Evolutionary conservation across 352 stramenopile species (phyloP).

Genomic region (Phytophthora parvispora): DNA sequence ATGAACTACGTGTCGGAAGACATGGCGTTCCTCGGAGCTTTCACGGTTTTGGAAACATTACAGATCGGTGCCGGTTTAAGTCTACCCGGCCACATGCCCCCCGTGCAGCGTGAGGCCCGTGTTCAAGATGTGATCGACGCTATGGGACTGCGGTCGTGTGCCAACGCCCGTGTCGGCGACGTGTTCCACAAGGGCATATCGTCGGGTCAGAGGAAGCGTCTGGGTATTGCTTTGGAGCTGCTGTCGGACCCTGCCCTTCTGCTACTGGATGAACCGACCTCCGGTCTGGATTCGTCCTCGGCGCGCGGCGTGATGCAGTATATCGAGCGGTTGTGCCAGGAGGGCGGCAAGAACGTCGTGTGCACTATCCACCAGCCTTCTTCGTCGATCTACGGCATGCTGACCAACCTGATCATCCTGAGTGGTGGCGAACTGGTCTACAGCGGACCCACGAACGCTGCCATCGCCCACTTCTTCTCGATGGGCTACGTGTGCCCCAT

Average conservation of each 20-base stretch:
- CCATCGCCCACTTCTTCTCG: slow-evolving; percentile 66
- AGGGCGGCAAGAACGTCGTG: slow-evolving; percentile 81
- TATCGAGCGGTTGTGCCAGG: slow-evolving; percentile 60
- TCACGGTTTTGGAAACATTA: slow-evolving; percentile 82
- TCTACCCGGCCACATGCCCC: slow-evolving; percentile 57
- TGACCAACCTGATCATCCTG: slow-evolving; percentile 78
- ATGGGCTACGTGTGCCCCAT: slow-evolving; percentile 73
- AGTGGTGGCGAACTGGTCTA: slow-evolving; percentile 90
- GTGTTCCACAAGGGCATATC: slow-evolving; percentile 91
- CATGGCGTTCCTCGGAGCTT: slow-evolving; percentile 71
- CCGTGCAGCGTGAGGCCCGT: slow-evolving; percentile 57
- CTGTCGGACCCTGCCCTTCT: slow-evolving; percentile 95
- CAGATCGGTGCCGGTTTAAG: slow-evolving; percentile 71
- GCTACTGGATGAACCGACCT: slow-evolving; percentile 97
- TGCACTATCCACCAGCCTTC: slow-evolving; percentile 91
- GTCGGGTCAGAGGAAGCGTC: slow-evolving; percentile 91
- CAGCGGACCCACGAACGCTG: slow-evolving; percentile 82
- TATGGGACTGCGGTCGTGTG: slow-evolving; percentile 74
- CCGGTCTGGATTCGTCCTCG: slow-evolving; percentile 91
- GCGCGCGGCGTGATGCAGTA: slow-evolving; percentile 92
- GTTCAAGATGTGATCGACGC: slow-evolving; percentile 80
- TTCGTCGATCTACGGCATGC: slow-evolving; percentile 77
- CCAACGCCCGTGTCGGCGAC: slow-evolving; percentile 81
- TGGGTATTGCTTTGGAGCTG: slow-evolving; percentile 96
- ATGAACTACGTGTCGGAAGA: slow-evolving; percentile 84